A percentile compares a stretch with the other conserved stretches of the same genome.
phyloP scores from a whole-genome alignment of 805 yeast species.

The Isabelozyma gotoi region DNA sequence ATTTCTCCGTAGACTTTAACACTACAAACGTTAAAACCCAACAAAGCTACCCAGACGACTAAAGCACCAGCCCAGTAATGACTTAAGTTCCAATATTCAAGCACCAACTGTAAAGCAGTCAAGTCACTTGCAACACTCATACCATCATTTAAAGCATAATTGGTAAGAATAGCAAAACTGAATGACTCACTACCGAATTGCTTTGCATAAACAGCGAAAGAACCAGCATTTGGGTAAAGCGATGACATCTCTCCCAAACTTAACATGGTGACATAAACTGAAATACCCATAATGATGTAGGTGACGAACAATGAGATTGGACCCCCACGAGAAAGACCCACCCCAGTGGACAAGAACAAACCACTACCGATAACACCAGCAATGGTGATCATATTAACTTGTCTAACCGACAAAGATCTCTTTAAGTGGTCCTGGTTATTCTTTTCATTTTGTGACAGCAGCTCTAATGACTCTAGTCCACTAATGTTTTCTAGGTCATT shows the following conservation, averaged over 20 bases:
- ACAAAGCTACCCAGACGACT: conserved; percentile 52
- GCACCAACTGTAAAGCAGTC: conserved; percentile 45
- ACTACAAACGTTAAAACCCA: conserved; percentile 39
- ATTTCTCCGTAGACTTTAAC: conserved; percentile 43
- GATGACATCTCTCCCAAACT: conserved; percentile 59
- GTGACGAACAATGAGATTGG: conserved; percentile 33
- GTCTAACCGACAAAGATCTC: conserved; percentile 22
- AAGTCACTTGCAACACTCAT: conserved; percentile 48
- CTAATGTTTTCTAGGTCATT: not conserved
- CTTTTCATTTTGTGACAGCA: not conserved
- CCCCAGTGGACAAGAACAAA: conserved; percentile 31
- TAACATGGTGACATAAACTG: conserved; percentile 54
- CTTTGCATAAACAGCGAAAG: conserved; percentile 49
- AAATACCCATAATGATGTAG: conserved; percentile 35
- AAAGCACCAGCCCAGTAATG: conserved; percentile 52
- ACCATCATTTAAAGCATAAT: conserved; percentile 54
- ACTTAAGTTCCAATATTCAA: conserved; percentile 49
- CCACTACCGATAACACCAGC: conserved; percentile 41
- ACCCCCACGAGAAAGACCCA: conserved; percentile 30
- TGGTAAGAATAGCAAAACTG: conserved; percentile 51
- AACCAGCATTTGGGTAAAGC: conserved; percentile 54
- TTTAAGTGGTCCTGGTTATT: conserved; percentile 15
- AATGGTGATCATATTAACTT: conserved; percentile 34
- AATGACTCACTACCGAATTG: conserved; percentile 50
- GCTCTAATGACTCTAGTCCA: not conserved